A percentile compares a stretch with the other conserved stretches of the same genome.
These are phyloP conservation scores for Neonectria sp. DNA, from an alignment of 2,329 filamentous ascomycete species.

Conservation along the genomic window DNA sequence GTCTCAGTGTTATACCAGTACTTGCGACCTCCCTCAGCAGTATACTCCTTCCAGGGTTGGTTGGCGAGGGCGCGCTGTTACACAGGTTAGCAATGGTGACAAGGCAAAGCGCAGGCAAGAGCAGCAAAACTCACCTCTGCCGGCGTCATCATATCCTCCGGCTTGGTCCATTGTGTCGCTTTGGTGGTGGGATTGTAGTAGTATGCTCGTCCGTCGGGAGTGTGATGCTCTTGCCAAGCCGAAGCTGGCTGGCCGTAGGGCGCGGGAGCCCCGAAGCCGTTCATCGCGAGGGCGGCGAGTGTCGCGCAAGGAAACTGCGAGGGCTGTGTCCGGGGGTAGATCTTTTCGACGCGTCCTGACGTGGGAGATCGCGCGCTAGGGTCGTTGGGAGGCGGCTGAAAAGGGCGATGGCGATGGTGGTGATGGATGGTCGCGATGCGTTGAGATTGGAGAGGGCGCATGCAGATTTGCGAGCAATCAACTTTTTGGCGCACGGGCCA, in stretches of 20 bases:
- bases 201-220: slow-evolving; percentile 86
- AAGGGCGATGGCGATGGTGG: slow-evolving; percentile 26
- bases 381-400: slow-evolving; percentile 17
- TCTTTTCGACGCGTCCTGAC: slow-evolving; percentile 27
- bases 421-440: slow-evolving; percentile 30
- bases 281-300: slow-evolving; percentile 63
- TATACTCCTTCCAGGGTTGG: slow-evolving; percentile 95
- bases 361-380: slow-evolving; percentile 15
- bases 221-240: slow-evolving; percentile 86
- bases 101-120: background rate
- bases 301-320: slow-evolving; percentile 1
- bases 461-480: slow-evolving; percentile 32
- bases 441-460: slow-evolving; percentile 26
- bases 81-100: slow-evolving; percentile 29
- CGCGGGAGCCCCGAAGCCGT: slow-evolving; percentile 66
- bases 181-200: slow-evolving; percentile 93
- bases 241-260: slow-evolving; percentile 65
- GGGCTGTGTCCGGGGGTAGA: background rate
- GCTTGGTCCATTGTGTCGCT: slow-evolving; percentile 94
- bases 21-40: slow-evolving; percentile 86
- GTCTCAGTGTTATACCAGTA: slow-evolving; percentile 98
- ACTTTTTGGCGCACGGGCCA: slow-evolving; percentile 48
- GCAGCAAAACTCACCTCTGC: slow-evolving; percentile 75
- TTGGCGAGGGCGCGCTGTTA: slow-evolving; percentile 81
- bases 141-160: slow-evolving; percentile 87